Evolutionary conservation across 441 rosid species (phyloP).

Genomic region (Eruca vesicaria): DNA sequence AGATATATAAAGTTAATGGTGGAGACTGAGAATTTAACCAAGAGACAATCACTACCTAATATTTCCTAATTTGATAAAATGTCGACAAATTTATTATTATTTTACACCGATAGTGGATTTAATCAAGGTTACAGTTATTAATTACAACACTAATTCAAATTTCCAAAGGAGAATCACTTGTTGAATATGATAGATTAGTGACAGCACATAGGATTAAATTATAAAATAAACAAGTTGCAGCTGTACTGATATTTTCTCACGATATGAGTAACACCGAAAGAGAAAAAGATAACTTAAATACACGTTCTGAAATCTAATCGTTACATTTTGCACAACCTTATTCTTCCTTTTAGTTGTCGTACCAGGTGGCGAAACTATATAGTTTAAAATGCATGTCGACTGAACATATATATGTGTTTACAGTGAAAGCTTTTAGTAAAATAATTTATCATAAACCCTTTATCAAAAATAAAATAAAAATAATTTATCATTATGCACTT

Average conservation of each 20-base stretch:
- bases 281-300: neutral
- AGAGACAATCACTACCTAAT: neutral
- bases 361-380: neutral
- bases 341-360: slow-evolving; percentile 2
- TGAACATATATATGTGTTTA: slow-evolving; percentile 4
- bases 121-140: slow-evolving; percentile 12
- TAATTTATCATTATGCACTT: neutral
- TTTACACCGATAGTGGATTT: slow-evolving; percentile 17
- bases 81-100: neutral
- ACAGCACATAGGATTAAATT: neutral
- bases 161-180: neutral
- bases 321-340: slow-evolving; percentile 8
- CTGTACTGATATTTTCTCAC: neutral
- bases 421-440: neutral
- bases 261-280: neutral
- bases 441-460: neutral
- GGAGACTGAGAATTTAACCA: neutral
- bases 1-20: neutral
- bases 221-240: neutral
- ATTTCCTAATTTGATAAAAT: neutral
- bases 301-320: neutral
- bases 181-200: slow-evolving; percentile 8
- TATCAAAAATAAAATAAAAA: too few species aligned
- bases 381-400: neutral
- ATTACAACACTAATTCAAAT: neutral